Evolutionary conservation across 345 rosid species (phyloP), one percentile per base, ranked within the genome.

Genomic region (Citrus maxima): DNA sequence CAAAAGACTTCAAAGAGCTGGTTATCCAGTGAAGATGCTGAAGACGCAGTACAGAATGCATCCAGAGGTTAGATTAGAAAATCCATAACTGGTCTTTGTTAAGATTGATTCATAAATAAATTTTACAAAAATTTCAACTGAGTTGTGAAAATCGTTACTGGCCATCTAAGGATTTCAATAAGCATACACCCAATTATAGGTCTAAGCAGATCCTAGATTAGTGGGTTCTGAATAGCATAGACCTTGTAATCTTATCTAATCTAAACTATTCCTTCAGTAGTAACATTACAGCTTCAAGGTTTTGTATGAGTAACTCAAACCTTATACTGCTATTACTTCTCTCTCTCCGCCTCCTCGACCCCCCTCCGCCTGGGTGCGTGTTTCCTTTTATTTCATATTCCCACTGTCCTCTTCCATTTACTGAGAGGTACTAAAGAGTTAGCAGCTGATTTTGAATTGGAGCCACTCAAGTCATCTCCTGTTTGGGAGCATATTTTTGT

Each of bases 31-130:
- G 46, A 85, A 88, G 58, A 94, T 96, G 99, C 90, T 96, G 85
- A 96, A 89, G 87, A 86, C 93, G 56, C 98, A 93, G 79, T 96
- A 96, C 79, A 88, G 98, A 49, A 96, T 96, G 99, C 99, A 94
- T 89, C 99, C 98, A 38, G 91, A 91, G 98, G 98, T 95, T 81
- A 78, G 85, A 35, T 81, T 55, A 62, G 4, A 77, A 46, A 10
- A 60, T 67, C 5, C 34, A 25, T 75, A 19, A 58, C 10, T 24
- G 14, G 37, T 42, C 40, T 73, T 63, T 61, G 30, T 28, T 16
- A 46, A 10, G 6, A 49, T 75, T 30, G 30, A 49, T 75, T 65
- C 27, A 16, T 27, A 64, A 65, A 27, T 42, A 40, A 3, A 19
- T 28, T 25, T 30, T 75, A 28, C 27, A 28, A 46, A 38, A 58